Base-by-base conservation (phyloP, 805 yeast species). In the Candida piceae region DNA sequence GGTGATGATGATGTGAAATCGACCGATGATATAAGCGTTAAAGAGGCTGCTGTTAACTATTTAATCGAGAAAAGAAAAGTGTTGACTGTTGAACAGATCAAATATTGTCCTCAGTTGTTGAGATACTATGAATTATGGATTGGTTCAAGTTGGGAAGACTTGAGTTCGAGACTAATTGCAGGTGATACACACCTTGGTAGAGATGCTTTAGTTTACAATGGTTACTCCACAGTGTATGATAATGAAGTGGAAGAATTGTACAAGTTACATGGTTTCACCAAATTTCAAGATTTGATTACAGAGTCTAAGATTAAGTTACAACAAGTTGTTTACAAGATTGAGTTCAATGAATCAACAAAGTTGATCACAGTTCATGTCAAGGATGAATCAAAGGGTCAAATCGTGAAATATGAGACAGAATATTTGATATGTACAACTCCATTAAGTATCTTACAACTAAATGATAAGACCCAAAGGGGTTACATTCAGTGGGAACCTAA, bases 121-220 rank as follows among this genome's bases (percentile, higher is more conserved):
- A 66, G 94, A 49, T 63, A 64, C 35, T 36, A 45, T 22, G 96
- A 87, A 56, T 60, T 83, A 35, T 87, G 94, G 90, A 78, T 77
- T 52, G 96, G 95, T 1, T 66, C 80, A 16, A 69, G 80, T 22
- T 78, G 87, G 78, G 74, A 72, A 19, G 60, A 57, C 18, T 62
- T 80, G 31, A 80, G 93, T 50, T 80, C 80, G 2, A 74, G 78
- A 44, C 74, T 73, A 42, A 42, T 54, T 18, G 32, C 81, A 1
- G 63, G 67, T 7, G 65, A 37, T 24, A 10, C 23, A 4, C 55
- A 50, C 34, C 24, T 31, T 12, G 95, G 96, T 4, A 69, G 96
- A 48, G 78, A 87, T 55, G 80, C 87, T 0, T 67, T 76, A 51
- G 79, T 80, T 32, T 52, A 67, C 31, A 71, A 73, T 47, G 84